phyloP scores from a whole-genome alignment of 1,284 basidiomycete species.

The Ustilago lituana region DNA sequence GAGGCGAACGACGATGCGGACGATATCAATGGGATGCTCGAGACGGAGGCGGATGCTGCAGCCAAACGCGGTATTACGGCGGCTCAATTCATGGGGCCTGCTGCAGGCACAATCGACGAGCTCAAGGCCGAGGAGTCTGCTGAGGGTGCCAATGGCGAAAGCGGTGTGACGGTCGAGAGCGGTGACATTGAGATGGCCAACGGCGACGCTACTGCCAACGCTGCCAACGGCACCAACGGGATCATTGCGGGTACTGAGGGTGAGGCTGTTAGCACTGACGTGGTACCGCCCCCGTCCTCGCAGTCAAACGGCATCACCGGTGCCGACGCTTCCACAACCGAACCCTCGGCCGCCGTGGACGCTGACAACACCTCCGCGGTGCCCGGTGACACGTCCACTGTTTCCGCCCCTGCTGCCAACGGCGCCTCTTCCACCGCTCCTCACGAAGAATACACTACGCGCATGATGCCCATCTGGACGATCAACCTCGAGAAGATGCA shows the following conservation, averaged over 20 bases:
- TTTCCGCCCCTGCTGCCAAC: slow-evolving; percentile 7
- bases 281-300: slow-evolving; percentile 19
- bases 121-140: slow-evolving; percentile 2
- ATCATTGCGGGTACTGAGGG: not conserved
- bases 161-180: not conserved
- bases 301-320: slow-evolving; percentile 12
- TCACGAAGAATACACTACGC: slow-evolving; percentile 37
- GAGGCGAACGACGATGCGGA: slow-evolving; percentile 11
- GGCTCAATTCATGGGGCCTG: slow-evolving; percentile 38
- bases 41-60: slow-evolving; percentile 36
- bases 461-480: slow-evolving; percentile 63
- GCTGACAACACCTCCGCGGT: not conserved
- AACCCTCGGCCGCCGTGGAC: not conserved
- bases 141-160: slow-evolving; percentile 5
- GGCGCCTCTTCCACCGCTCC: slow-evolving; percentile 1
- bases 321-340: not conserved
- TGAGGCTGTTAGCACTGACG: not conserved
- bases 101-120: slow-evolving; percentile 8
- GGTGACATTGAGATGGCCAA: slow-evolving; percentile 36
- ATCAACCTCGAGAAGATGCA: slow-evolving; percentile 84
- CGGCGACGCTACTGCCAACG: slow-evolving; percentile 4
- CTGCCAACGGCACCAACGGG: slow-evolving; percentile 15
- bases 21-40: slow-evolving; percentile 34
- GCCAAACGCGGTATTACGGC: slow-evolving; percentile 41
- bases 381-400: slow-evolving; percentile 11